Evolutionary conservation across 2,329 filamentous ascomycete species (phyloP).

Genomic region (Pseudogymnoascus sp.): DNA sequence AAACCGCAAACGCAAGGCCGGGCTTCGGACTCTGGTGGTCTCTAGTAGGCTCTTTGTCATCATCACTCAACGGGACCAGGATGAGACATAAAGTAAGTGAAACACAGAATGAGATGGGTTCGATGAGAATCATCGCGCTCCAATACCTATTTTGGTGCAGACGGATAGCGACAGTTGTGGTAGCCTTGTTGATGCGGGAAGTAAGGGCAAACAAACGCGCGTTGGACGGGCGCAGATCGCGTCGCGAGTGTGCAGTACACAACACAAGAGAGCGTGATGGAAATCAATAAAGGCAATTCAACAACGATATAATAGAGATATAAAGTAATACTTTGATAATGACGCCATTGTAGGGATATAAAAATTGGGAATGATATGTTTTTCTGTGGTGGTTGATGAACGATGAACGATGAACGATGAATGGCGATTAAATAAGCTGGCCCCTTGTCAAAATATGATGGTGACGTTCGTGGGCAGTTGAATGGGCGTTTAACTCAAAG

Average conservation of each 20-base stretch:
- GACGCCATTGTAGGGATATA: slow-evolving; percentile 2
- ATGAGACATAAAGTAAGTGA: slow-evolving; percentile 5
- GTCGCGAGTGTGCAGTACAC: not conserved
- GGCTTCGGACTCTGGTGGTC: slow-evolving; percentile 21
- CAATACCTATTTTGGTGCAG: not conserved
- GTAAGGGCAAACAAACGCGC: not conserved
- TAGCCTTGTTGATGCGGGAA: not conserved
- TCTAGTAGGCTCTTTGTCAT: slow-evolving; percentile 25
- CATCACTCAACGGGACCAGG: slow-evolving; percentile 19
- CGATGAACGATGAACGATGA: not conserved
- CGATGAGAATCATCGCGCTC: not conserved
- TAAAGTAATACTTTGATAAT: not conserved
- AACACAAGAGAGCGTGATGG: not conserved
- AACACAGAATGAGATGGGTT: not conserved
- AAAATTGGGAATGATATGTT: not conserved
- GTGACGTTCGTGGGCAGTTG: not conserved
- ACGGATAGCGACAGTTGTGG: slow-evolving; percentile 1
- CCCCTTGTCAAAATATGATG: not conserved
- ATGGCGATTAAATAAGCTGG: not conserved
- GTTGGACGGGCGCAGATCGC: not conserved
- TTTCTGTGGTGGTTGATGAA: not conserved
- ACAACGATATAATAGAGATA: not conserved
- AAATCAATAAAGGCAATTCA: not conserved
- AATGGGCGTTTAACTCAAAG: slow-evolving; percentile 4
- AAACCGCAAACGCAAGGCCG: slow-evolving; percentile 16